Conservation (phyloP, 2,329 filamentous ascomycete genomes). For the Davidsoniella australis region DNA sequence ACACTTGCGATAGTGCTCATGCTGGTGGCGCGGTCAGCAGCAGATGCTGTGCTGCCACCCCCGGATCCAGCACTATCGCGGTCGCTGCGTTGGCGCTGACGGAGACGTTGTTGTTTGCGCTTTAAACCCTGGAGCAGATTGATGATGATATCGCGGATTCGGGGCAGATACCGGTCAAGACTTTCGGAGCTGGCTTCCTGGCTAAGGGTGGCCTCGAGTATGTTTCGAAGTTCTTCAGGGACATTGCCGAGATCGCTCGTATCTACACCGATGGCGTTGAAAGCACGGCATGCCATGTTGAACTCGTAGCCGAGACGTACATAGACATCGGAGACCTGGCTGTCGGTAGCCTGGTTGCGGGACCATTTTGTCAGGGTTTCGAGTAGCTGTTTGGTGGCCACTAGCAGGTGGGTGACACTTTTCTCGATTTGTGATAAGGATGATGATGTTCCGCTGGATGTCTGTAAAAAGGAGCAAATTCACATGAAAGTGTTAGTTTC, state of each 20-base stretch:
- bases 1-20: conserved; percentile 40
- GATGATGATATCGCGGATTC: conserved; percentile 96
- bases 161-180: conserved; percentile 80
- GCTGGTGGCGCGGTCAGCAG: conserved; percentile 37
- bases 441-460: conserved; percentile 49
- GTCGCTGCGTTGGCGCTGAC: conserved; percentile 43
- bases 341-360: conserved; percentile 75
- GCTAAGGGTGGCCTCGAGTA: conserved; percentile 88
- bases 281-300: conserved; percentile 94
- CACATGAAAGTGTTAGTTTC: neutral
- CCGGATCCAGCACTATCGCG: conserved; percentile 26
- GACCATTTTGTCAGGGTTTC: conserved; percentile 98
- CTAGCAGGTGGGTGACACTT: conserved; percentile 91
- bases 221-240: conserved; percentile 73
- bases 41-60: conserved; percentile 17
- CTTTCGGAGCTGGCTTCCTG: conserved; percentile 91
- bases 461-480: conserved; percentile 12
- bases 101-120: conserved; percentile 83
- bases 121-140: conserved; percentile 91
- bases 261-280: conserved; percentile 92
- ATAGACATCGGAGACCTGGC: conserved; percentile 94
- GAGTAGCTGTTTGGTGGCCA: conserved; percentile 92
- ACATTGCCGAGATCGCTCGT: conserved; percentile 89
- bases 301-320: conserved; percentile 96
- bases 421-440: conserved; percentile 93